Evolutionary conservation across 805 yeast species (phyloP).

Genomic region (Saccharomyces jurei): DNA sequence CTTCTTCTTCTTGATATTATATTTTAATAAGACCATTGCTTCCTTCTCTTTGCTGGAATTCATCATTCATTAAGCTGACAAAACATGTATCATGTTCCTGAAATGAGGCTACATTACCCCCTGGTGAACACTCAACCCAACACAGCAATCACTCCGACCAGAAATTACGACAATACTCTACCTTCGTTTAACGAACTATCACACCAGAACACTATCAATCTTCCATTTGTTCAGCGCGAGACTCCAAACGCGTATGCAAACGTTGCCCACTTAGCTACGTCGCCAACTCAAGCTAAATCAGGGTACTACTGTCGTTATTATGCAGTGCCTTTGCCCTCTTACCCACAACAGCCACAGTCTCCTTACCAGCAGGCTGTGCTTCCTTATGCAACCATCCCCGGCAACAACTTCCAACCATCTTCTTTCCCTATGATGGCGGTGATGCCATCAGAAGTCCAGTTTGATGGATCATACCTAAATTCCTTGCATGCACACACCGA

Average conservation of each 20-base stretch:
- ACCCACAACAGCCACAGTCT: neutral
- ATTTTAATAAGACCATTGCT: neutral
- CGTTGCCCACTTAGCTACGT: neutral
- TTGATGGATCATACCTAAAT: neutral
- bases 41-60: neutral
- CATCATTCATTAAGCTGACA: neutral
- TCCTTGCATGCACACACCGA: neutral
- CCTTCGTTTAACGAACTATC: neutral
- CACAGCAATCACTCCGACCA: neutral
- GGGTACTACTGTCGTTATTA: neutral
- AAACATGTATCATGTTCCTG: neutral
- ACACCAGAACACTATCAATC: neutral
- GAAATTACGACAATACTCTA: neutral
- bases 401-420: neutral
- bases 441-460: neutral
- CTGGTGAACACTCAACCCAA: neutral
- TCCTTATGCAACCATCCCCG: neutral
- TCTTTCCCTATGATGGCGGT: neutral
- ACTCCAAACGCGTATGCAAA: neutral
- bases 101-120: neutral
- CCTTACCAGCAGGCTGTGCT: neutral
- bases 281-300: neutral
- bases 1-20: neutral
- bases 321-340: neutral
- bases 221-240: neutral